These are phyloP conservation scores for Thozetella sp. DNA, from an alignment of 495 filamentous ascomycete genomes.

Conservation along the genomic window DNA sequence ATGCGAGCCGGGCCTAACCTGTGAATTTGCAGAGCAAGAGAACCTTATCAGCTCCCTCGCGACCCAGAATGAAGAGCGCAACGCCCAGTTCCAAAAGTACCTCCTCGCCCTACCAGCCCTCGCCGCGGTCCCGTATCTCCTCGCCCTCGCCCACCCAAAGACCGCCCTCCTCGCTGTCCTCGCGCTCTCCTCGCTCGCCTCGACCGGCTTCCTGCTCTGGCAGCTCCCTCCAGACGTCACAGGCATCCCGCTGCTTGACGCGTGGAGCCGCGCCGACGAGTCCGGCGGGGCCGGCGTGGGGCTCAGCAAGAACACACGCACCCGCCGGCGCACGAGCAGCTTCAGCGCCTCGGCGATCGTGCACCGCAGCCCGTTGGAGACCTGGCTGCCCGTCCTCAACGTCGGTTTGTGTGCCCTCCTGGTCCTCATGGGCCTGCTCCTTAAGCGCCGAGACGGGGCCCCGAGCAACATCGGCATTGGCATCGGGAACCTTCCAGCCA, in stretches of 20 bases:
- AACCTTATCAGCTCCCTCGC: conserved; percentile 60
- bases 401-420: conserved; percentile 38
- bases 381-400: conserved; percentile 51
- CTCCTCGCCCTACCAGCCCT: conserved; percentile 62
- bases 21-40: conserved; percentile 63
- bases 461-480: conserved; percentile 14
- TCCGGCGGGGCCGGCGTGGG: neutral
- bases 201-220: conserved; percentile 55
- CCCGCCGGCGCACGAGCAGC: conserved; percentile 6
- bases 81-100: conserved; percentile 56
- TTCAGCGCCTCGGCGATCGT: conserved; percentile 4
- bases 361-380: conserved; percentile 34
- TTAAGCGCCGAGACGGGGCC: conserved; percentile 11
- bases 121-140: conserved; percentile 52
- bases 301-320: neutral
- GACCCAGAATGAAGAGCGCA: conserved; percentile 56
- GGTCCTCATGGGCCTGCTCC: conserved; percentile 28
- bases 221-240: conserved; percentile 38
- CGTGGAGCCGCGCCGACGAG: conserved; percentile 4
- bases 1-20: neutral
- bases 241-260: conserved; percentile 36
- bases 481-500: conserved; percentile 37
- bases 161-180: conserved; percentile 47
- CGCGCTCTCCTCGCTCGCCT: conserved; percentile 57
- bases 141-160: conserved; percentile 40